Base-by-base conservation (phyloP, 176 grass and related monocot genomes). In the Lolium rigidum region DNA sequence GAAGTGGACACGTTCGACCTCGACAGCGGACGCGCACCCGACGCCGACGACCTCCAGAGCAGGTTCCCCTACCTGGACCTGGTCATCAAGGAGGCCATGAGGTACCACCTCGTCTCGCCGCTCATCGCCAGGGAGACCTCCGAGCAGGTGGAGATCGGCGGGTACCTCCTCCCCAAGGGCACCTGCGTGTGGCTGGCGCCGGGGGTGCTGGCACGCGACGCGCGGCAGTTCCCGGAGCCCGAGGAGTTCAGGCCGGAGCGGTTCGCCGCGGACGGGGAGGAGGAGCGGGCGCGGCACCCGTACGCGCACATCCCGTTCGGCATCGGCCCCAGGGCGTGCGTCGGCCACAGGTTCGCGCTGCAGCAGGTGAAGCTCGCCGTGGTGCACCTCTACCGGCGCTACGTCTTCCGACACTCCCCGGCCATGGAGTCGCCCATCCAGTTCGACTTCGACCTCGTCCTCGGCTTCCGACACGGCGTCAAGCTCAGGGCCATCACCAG, bases 51-150 rank as follows among this genome's bases (percentile, higher is more conserved):
- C 20, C 89, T 99, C 20, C 88, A 93, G 41, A 72, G 56, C 72
- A 74, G 80, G 65, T 91, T 99, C 74, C 92, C 94, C 10, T 99
- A 99, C 85, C 87, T 99, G 16, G 92, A 99, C 80, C 92, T 93
- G 97, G 87, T 99, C 22, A 90, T 99, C 82, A 99, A 99, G 89
- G 97, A 99, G 90, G 82, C 90, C 55, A 99, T 96, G 94, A 84
- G 97, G 73, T 86, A 91, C 61, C 90, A 99, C 67, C 82, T 93
- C 26, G 94, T 94, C 59, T 99, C 97, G 46, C 92, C 97, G 20
- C 86, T 99, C 70, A 91, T 96, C 65, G 94, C 97, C 59, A 91
- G 97, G 86, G 92, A 99, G 83, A 93, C 97, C 66, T 93, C 97
- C 15, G 90, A 85, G 85, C 84, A 89, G 52, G 81, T 99, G 9